Percentiles rank a stretch among this genome's conserved stretches.
These are phyloP conservation scores for Drosera spatulata DNA, from an alignment of 179 eudicot species.

Conservation along the genomic window DNA sequence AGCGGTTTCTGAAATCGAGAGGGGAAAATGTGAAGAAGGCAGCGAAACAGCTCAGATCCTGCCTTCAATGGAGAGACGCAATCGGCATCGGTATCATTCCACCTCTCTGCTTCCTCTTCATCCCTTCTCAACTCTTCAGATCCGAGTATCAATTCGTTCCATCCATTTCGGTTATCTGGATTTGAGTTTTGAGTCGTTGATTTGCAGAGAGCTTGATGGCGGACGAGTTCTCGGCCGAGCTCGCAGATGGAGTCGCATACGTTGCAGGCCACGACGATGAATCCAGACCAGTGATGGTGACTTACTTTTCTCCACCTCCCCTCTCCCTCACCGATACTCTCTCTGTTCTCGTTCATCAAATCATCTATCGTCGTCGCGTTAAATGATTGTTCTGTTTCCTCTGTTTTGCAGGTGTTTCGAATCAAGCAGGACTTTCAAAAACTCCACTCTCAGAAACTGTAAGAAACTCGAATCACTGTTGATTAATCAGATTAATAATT, in stretches of 20 bases:
- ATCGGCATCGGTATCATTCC: constrained; percentile 44
- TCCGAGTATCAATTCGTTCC: background rate
- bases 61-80: constrained; percentile 75
- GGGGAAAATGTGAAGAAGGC: constrained; percentile 83
- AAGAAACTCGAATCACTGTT: constrained; percentile 9
- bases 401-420: constrained; percentile 56
- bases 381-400: background rate
- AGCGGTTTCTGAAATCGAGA: constrained; percentile 45
- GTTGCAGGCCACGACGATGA: constrained; percentile 90
- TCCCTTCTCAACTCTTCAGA: background rate
- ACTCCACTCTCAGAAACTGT: constrained; percentile 83
- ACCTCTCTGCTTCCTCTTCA: constrained; percentile 1
- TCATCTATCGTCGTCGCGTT: background rate
- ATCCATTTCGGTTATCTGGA: background rate
- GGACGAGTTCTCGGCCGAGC: constrained; percentile 88
- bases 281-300: constrained; percentile 70
- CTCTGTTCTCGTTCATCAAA: background rate
- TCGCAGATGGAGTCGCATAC: constrained; percentile 84
- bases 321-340: too few relatives aligned
- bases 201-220: constrained; percentile 64
- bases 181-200: background rate
- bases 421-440: constrained; percentile 93
- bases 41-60: constrained; percentile 64
- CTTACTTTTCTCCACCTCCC: background rate
- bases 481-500: background rate